A percentile compares a stretch with the other conserved stretches of the same genome.
Evolutionary conservation across 108 stramenopile species (phyloP).

Genomic region (Phaeodactylum tricornutum): DNA sequence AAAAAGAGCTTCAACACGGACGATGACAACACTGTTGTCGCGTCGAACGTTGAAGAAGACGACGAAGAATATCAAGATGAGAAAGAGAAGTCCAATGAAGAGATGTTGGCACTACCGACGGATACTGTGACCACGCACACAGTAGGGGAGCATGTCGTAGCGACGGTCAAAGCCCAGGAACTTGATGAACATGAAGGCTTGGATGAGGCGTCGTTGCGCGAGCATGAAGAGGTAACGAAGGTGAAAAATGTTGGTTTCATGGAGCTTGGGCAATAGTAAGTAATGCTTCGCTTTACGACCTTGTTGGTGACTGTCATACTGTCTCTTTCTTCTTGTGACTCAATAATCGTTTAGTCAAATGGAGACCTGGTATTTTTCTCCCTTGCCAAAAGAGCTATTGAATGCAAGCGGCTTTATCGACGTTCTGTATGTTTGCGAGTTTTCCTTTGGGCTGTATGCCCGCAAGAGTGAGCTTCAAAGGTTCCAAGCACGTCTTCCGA

Average conservation of each 20-base stretch:
- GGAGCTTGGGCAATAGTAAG: constrained; percentile 66
- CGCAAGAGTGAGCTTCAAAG: constrained; percentile 84
- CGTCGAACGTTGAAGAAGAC: constrained; percentile 8
- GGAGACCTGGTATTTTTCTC: constrained; percentile 99
- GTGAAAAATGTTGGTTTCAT: constrained; percentile 91
- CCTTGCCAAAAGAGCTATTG: constrained; percentile 92
- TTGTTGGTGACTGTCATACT: background rate
- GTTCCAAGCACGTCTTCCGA: constrained; percentile 59
- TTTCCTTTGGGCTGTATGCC: constrained; percentile 86
- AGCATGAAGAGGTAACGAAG: constrained; percentile 99
- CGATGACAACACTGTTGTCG: constrained; percentile 15
- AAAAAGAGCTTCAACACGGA: background rate
- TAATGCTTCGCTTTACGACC: background rate
- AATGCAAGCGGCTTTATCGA: constrained; percentile 70
- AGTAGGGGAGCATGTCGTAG: constrained; percentile 59
- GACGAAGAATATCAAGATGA: constrained; percentile 5
- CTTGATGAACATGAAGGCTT: constrained; percentile 98
- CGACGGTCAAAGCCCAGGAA: constrained; percentile 76
- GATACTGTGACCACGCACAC: constrained; percentile 48
- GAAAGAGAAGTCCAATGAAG: constrained; percentile 12
- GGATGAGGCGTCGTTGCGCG: constrained; percentile 89
- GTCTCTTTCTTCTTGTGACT: constrained; percentile 9
- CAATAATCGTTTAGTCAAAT: constrained; percentile 63
- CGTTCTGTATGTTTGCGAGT: constrained; percentile 95
- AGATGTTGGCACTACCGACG: constrained; percentile 25